phyloP scores from a whole-genome alignment of 169 alveolate genomes.

The Babesia bovis region DNA sequence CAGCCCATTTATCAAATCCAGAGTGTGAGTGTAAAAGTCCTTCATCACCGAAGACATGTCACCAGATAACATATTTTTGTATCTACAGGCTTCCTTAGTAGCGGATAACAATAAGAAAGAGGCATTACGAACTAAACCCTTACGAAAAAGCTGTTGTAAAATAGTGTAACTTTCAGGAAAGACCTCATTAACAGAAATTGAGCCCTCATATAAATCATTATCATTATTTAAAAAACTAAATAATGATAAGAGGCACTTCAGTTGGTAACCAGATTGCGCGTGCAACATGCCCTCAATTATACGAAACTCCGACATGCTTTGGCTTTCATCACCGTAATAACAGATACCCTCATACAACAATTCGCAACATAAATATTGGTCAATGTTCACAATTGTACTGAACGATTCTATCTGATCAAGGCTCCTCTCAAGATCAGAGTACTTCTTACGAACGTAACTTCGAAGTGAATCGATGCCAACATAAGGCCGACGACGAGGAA shows the following conservation, averaged over 20 bases:
- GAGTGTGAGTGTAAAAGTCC: conserved; percentile 4
- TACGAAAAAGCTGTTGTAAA: conserved; percentile 17
- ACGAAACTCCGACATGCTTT: conserved; percentile 35
- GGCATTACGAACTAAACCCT: conserved; percentile 38
- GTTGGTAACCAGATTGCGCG: conserved; percentile 43
- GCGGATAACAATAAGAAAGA: conserved; percentile 39
- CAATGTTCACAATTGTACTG: conserved; percentile 47
- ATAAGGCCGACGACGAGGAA: conserved; percentile 26
- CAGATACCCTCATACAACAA: conserved; percentile 56
- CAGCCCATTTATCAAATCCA: conserved; percentile 23
- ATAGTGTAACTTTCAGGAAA: conserved; percentile 50
- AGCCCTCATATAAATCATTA: not conserved
- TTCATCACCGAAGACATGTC: not conserved
- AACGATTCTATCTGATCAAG: conserved; percentile 47
- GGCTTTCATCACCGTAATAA: conserved; percentile 52
- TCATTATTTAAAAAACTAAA: conserved; percentile 18
- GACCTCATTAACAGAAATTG: conserved; percentile 4
- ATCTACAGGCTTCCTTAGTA: conserved; percentile 36
- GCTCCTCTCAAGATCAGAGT: conserved; percentile 18
- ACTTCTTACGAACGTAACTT: conserved; percentile 30
- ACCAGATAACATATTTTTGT: conserved; percentile 13
- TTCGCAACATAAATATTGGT: conserved; percentile 58
- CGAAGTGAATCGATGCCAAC: conserved; percentile 17
- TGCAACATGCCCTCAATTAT: conserved; percentile 58
- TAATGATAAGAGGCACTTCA: conserved; percentile 20